phyloP scores from a whole-genome alignment of 148 eudicot species.

The Vaccinium vitisidaea region DNA sequence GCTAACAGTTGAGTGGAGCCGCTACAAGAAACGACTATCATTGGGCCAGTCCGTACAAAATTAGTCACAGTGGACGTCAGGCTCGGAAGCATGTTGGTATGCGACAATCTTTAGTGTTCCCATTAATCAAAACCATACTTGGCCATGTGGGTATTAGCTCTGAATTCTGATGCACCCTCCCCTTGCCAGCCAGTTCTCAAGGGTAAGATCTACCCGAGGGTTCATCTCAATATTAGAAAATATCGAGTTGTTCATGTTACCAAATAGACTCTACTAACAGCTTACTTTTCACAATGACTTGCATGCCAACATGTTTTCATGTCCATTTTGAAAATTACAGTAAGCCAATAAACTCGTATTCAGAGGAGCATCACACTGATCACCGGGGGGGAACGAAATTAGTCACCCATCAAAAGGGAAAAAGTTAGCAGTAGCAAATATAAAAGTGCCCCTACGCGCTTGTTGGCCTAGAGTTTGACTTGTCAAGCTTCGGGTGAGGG shows the following conservation, averaged over 20 bases:
- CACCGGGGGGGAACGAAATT: not conserved
- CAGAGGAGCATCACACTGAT: not conserved
- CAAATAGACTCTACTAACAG: not conserved
- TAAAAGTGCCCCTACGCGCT: not conserved
- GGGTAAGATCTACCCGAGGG: not conserved
- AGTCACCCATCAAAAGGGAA: not conserved
- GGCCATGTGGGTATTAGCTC: not conserved
- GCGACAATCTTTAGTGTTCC: not conserved
- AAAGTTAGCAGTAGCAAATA: not conserved
- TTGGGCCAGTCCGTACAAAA: not conserved
- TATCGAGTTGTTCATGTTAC: not conserved
- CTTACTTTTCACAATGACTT: not conserved
- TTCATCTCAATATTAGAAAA: not conserved
- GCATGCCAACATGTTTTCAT: not conserved
- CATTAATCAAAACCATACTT: not conserved
- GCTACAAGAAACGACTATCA: not conserved
- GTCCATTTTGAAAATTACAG: not conserved
- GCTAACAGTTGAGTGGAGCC: not conserved
- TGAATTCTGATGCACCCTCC: not conserved
- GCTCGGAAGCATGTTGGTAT: not conserved
- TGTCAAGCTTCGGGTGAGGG: not conserved
- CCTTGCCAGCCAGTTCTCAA: slow-evolving; percentile 1
- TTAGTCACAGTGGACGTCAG: not conserved
- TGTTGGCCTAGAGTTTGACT: not conserved
- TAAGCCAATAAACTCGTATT: not conserved